Evolutionary conservation across 805 yeast genomes (phyloP), one percentile per base, ranked within the genome.

Genomic region (Suhomyces xylopsoci): DNA sequence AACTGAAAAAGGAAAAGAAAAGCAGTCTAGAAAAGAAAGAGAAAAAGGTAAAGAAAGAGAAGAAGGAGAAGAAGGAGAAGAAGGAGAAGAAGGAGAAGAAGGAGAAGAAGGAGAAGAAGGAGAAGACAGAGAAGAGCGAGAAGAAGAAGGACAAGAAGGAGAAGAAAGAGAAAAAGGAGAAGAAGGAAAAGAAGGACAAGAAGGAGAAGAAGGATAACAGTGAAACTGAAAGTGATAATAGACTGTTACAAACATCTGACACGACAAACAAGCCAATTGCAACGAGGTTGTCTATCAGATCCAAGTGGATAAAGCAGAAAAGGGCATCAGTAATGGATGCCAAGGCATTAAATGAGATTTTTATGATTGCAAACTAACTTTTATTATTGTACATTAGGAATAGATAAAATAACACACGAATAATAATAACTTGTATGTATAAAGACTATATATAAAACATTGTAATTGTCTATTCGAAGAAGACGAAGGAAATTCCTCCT

Each of bases 311-410:
- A 51, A 86, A 80, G 58, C 96, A 91, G 67, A 93, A 93, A 67
- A 81, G 94, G 62, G 94, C 96, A 9, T 93, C 97, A 1, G 90
- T 92, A 0, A 82, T 87, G 84, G 98, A 93, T 66, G 80, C 87
- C 2, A 85, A 90, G 67, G 91, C 97, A 12, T 78, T 93, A 56
- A 90, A 89, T 60, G 98, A 93, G 70, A 93, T 93, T 53, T 89
- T 93, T 65, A 93, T 93, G 97, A 82, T 91, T 46, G 76, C 87
- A 25, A 80, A 77, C 56, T 74, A 67, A 20, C 12, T 22, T 20
- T 38, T 5, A 17, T 38, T 9, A 19, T 38, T 38, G 24, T 38
- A 38, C 14, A 19, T 38, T 17, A 38, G 36, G 17, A 32, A 28
- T 28, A 28, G n/a, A 32, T 32, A 32, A n/a, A 32, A n/a, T n/a